Evolutionary conservation across 1,284 basidiomycete species (phyloP), one percentile per base, ranked within the genome.

Genomic region (Leccinum angustisporum): DNA sequence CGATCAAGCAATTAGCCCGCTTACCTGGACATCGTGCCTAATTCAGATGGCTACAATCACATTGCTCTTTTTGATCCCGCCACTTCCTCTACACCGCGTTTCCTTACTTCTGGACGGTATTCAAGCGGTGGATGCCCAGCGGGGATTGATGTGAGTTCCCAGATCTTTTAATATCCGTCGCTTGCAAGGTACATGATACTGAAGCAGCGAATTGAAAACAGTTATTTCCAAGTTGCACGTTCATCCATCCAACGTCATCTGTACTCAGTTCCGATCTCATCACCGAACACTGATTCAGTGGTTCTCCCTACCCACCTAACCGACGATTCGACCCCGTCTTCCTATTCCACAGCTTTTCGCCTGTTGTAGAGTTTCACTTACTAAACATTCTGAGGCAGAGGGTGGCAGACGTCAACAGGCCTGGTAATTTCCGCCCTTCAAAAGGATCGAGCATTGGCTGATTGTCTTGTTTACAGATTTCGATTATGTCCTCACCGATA

Each of bases 11-110:
- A 79, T 43, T 67, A 76, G 10, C 70, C 80, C 13, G 91, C 91
- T 13, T 98, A 97, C 75, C 81, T 98, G 51, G 95, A 98, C 72
- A 83, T 98, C 64, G 84, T 95, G 4, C 92, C 95, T 11, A 86
- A 85, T 27, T 69, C 79, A 27, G 83, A 90, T 18, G 95, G 95
- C 0, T 97, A 83, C 79, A 90, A 93, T 68, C 95, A 97, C 71
- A 87, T 97, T 68, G 95, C 95, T 1, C 82, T 95, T 36, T 97
- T 95, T 78, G 88, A 84, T 63, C 89, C 94, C 2, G 84, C 90
- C 3, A 84, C 83, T 66, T 81, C 88, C 14, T 77, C 79, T 30
- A 83, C 80, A 0, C 94, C 95, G 1, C 81, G 79, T 36, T 98
- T 94, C 80, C 79, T 98, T 36, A 98, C 97, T 0, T 80, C 79